Conservation (phyloP, 2,329 filamentous ascomycete genomes). For the Delphinella strobiligena region DNA sequence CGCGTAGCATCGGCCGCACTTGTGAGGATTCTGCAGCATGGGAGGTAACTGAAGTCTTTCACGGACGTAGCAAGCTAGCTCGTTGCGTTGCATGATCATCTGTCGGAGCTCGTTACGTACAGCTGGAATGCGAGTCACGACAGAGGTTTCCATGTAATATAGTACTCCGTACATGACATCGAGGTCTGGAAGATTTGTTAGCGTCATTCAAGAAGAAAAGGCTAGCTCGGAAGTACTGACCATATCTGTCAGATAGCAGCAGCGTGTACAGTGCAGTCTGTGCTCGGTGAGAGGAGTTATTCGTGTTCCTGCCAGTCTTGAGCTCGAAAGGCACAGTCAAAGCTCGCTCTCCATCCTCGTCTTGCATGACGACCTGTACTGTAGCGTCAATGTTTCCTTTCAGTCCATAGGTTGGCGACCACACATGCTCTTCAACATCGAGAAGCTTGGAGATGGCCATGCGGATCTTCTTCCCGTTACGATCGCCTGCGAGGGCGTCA, state of each 20-base stretch:
- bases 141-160: constrained; percentile 88
- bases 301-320: constrained; percentile 77
- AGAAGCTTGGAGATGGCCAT: constrained; percentile 89
- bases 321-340: constrained; percentile 88
- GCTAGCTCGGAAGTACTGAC: constrained; percentile 23
- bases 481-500: constrained; percentile 65
- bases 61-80: constrained; percentile 72
- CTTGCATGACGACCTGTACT: constrained; percentile 71
- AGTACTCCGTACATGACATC: constrained; percentile 81
- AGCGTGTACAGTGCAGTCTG: constrained; percentile 93
- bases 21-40: constrained; percentile 71
- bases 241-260: constrained; percentile 82
- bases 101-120: constrained; percentile 81
- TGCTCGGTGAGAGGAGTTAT: constrained; percentile 71
- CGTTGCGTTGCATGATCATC: constrained; percentile 94
- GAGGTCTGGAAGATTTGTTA: constrained; percentile 49
- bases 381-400: constrained; percentile 98
- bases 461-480: constrained; percentile 61
- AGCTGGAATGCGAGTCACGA: constrained; percentile 73
- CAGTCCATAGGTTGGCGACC: constrained; percentile 93
- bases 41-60: constrained; percentile 72
- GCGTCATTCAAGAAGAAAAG: neutral
- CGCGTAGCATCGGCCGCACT: constrained; percentile 81
- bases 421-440: constrained; percentile 94
- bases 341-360: constrained; percentile 50